Percentiles rank a stretch among this genome's conserved stretches.
Evolutionary conservation across 352 stramenopile species (phyloP).

Genomic region (Globisporangium sylvaticum): DNA sequence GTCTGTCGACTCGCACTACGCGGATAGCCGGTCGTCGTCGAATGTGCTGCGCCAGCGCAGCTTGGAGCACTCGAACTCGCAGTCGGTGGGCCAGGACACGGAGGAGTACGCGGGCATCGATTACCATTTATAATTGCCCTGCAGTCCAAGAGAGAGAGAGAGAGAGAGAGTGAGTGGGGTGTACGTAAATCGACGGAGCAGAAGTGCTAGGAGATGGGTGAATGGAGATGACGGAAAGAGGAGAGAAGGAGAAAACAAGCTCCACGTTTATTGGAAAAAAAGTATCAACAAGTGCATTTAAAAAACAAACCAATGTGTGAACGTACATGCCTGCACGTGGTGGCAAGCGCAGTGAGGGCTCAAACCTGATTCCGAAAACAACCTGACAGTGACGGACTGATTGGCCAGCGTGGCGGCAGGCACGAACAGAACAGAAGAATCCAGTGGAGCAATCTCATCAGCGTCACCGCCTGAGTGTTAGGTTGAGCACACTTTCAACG

Average conservation of each 20-base stretch:
- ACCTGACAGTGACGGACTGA: too few species aligned
- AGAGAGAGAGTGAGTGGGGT: background rate
- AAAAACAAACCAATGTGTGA: too few species aligned
- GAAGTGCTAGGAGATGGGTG: background rate
- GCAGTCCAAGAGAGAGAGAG: background rate
- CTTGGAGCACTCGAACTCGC: conserved; percentile 47
- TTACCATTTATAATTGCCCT: conserved; percentile 67
- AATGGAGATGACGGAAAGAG: background rate
- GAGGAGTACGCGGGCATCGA: conserved; percentile 84
- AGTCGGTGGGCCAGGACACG: conserved; percentile 72
- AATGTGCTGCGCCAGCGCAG: conserved; percentile 50
- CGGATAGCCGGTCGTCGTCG: conserved; percentile 42
- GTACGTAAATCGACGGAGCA: background rate
- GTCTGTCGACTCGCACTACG: conserved; percentile 62
- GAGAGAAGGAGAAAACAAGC: too few species aligned
- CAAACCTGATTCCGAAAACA: too few species aligned
- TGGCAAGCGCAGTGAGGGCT: too few species aligned
- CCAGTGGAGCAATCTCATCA: too few species aligned
- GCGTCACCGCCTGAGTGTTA: too few species aligned
- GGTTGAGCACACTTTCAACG: too few species aligned
- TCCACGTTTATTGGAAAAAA: too few species aligned
- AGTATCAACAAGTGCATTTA: too few species aligned
- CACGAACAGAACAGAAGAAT: background rate
- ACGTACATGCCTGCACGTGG: too few species aligned
- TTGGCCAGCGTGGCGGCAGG: too few species aligned